These are phyloP conservation scores for Chlamydomonas sp. DNA, from an alignment of 139 green algal species.

Conservation along the genomic window DNA sequence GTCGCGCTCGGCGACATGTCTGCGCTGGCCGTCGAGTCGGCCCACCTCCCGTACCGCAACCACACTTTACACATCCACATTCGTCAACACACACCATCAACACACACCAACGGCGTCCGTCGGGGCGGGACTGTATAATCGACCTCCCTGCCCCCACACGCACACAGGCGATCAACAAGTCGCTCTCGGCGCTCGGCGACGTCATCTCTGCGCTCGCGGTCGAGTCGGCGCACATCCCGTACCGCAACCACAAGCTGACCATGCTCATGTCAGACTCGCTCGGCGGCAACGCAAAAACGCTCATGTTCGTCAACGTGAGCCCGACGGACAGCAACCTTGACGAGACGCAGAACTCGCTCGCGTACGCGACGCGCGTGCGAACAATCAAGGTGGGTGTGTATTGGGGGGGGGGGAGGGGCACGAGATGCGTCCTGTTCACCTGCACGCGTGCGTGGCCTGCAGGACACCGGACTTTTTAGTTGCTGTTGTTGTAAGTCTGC, in stretches of 20 bases:
- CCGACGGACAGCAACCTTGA: constrained; percentile 86
- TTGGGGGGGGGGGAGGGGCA: not conserved
- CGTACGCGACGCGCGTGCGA: constrained; percentile 84
- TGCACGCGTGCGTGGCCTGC: not conserved
- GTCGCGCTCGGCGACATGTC: constrained; percentile 90
- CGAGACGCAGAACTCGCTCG: constrained; percentile 79
- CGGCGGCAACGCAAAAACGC: constrained; percentile 69
- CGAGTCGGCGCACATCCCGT: constrained; percentile 84
- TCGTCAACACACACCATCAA: too few relatives aligned
- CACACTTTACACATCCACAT: constrained; percentile 99
- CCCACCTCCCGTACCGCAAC: constrained; percentile 94
- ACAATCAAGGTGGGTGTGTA: constrained; percentile 78
- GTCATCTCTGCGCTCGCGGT: constrained; percentile 89
- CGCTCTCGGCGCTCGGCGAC: constrained; percentile 85
- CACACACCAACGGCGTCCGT: too few relatives aligned
- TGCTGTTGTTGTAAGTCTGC: not conserved
- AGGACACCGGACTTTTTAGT: not conserved
- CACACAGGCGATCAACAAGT: constrained; percentile 99
- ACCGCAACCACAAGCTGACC: constrained; percentile 98
- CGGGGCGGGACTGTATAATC: too few relatives aligned
- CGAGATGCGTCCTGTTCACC: not conserved
- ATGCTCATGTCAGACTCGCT: constrained; percentile 89
- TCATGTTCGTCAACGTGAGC: constrained; percentile 78
- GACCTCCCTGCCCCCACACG: too few relatives aligned
- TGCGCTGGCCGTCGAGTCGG: constrained; percentile 76